These are phyloP conservation scores for Aeschynomene evenia DNA, from an alignment of 306 rosid genomes.

Conservation along the genomic window DNA sequence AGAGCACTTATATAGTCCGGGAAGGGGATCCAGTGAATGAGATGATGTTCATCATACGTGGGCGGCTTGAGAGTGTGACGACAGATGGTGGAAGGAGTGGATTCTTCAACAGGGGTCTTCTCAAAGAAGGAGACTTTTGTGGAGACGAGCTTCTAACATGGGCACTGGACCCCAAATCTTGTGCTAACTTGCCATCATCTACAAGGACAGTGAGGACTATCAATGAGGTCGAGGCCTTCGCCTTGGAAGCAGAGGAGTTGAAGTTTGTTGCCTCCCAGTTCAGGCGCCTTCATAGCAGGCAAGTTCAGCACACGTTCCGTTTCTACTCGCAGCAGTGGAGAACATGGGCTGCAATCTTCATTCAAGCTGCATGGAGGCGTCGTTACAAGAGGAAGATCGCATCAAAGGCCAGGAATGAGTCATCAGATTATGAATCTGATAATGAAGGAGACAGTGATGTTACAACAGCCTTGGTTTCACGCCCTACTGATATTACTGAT, in stretches of 20 bases:
- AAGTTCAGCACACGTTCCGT: constrained; percentile 86
- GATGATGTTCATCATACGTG: constrained; percentile 89
- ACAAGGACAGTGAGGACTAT: constrained; percentile 81
- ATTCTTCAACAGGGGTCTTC: constrained; percentile 77
- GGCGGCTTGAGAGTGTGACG: constrained; percentile 82
- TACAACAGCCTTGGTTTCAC: constrained; percentile 28
- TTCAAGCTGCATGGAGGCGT: constrained; percentile 82
- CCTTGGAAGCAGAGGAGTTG: constrained; percentile 85
- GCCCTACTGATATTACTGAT: no score
- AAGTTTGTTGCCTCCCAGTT: constrained; percentile 87
- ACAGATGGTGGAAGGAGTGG: constrained; percentile 97
- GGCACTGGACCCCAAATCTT: constrained; percentile 88
- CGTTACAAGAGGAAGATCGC: constrained; percentile 47
- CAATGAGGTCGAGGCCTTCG: constrained; percentile 88
- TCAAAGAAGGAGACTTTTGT: constrained; percentile 81
- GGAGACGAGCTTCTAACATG: constrained; percentile 93
- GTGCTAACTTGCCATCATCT: constrained; percentile 78
- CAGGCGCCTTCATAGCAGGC: constrained; percentile 78
- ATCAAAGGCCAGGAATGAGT: constrained; percentile 38
- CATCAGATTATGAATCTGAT: constrained; percentile 29
- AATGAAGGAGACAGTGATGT: constrained; percentile 26
- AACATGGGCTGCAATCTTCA: constrained; percentile 88
- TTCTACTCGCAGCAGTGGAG: constrained; percentile 97
- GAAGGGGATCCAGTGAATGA: constrained; percentile 92
- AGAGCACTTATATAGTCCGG: constrained; percentile 61